Percentiles rank a stretch among this genome's conserved stretches.
phyloP scores from a whole-genome alignment of 352 stramenopile species.

The Pythium diclinum region DNA sequence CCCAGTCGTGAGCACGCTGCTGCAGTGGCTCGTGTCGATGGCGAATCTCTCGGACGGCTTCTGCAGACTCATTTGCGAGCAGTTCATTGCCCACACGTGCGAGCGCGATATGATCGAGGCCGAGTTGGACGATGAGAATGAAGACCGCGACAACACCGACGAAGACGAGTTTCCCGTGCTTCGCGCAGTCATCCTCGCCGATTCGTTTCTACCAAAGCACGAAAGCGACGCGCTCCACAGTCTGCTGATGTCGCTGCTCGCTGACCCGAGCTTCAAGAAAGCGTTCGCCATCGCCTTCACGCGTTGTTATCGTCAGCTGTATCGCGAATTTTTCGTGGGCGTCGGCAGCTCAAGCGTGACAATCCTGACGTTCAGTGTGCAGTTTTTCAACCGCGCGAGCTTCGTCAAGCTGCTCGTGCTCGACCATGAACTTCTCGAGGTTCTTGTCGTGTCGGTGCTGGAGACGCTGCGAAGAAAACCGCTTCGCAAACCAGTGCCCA shows the following conservation, averaged over 20 bases:
- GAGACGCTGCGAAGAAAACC: conserved; percentile 64
- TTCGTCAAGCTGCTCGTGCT: conserved; percentile 91
- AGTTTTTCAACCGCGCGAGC: conserved; percentile 98
- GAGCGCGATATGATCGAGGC: conserved; percentile 5
- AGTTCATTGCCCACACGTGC: conserved; percentile 35
- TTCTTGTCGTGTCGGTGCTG: conserved; percentile 64
- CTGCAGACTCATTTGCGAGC: conserved; percentile 82
- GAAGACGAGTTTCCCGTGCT: conserved; percentile 55
- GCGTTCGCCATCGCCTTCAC: conserved; percentile 95
- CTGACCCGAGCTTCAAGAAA: conserved; percentile 96
- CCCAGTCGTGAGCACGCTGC: conserved; percentile 60
- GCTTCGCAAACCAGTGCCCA: conserved; percentile 2
- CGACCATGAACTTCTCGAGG: conserved; percentile 71
- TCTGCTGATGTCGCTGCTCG: conserved; percentile 94
- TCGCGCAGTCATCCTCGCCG: conserved; percentile 77
- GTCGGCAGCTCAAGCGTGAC: conserved; percentile 86
- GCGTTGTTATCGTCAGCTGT: conserved; percentile 89
- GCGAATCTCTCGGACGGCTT: conserved; percentile 77
- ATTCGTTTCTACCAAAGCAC: conserved; percentile 79
- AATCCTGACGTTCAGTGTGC: conserved; percentile 92
- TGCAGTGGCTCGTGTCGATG: conserved; percentile 79
- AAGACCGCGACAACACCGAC: conserved; percentile 30
- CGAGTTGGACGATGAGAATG: conserved; percentile 31
- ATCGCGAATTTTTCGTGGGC: conserved; percentile 69
- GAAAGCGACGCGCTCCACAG: conserved; percentile 87